Evolutionary conservation across 805 yeast species (phyloP).

Genomic region (Lipomyces starkeyi): DNA sequence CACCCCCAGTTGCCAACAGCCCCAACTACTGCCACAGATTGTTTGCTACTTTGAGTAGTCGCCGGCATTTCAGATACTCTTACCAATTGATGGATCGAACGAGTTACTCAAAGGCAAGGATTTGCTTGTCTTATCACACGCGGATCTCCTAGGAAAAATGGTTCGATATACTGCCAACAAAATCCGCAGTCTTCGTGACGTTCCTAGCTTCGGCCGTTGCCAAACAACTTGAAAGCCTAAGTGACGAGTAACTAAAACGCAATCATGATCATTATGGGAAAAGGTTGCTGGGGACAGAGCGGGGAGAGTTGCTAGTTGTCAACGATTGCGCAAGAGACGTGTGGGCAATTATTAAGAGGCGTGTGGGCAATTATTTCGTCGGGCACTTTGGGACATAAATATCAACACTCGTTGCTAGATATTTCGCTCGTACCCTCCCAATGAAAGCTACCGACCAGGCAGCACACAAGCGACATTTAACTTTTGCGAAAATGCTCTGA

Average conservation of each 20-base stretch:
- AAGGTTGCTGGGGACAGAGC: neutral
- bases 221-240: neutral
- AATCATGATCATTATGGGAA: neutral
- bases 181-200: neutral
- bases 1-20: neutral
- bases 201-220: slow-evolving; percentile 3
- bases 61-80: neutral
- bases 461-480: too few relatives aligned
- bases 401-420: too few relatives aligned
- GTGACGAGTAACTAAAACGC: neutral
- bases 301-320: neutral
- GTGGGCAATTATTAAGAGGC: neutral
- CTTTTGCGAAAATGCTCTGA: too few relatives aligned
- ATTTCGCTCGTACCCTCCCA: too few relatives aligned
- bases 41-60: neutral
- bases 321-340: neutral
- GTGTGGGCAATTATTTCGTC: neutral
- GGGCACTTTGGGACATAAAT: neutral
- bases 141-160: neutral
- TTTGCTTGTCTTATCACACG: neutral
- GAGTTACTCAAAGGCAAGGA: neutral
- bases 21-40: neutral
- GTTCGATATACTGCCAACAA: neutral
- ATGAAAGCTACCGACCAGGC: too few relatives aligned
- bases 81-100: neutral